Evolutionary conservation across 495 filamentous ascomycete genomes (phyloP).

Genomic region (Talaromyces stipitatus): DNA sequence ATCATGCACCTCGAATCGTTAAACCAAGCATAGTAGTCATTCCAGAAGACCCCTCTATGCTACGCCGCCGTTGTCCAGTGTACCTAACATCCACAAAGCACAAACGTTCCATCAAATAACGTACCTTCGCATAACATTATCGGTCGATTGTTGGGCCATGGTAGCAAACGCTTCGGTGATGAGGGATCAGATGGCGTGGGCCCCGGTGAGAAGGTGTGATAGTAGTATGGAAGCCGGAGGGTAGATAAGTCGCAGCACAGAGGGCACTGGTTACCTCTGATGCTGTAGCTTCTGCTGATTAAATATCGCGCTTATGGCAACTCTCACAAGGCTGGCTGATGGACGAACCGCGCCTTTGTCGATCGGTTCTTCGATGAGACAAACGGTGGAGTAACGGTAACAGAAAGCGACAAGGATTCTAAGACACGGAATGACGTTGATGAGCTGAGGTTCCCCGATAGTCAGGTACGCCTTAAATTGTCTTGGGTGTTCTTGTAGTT

Average conservation of each 20-base stretch:
- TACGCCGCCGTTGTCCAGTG: too few species aligned
- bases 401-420: neutral
- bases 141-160: constrained; percentile 54
- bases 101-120: constrained; percentile 12
- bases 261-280: neutral
- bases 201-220: constrained; percentile 7
- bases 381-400: neutral
- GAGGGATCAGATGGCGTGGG: constrained; percentile 10
- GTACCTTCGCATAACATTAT: constrained; percentile 71
- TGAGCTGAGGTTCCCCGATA: neutral
- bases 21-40: too few species aligned
- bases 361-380: neutral
- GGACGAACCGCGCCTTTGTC: neutral
- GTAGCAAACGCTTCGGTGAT: constrained; percentile 12
- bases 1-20: neutral
- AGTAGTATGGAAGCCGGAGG: neutral
- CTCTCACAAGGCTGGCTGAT: neutral
- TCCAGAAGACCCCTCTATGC: neutral
- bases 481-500: neutral
- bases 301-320: neutral
- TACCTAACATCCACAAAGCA: neutral
- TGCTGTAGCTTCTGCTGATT: neutral
- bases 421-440: neutral
- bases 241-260: neutral
- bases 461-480: neutral